Percentiles rank a stretch among this genome's conserved stretches.
Conservation (phyloP, 169 alveolate species). For the Plasmodium cynomolgi region DNA sequence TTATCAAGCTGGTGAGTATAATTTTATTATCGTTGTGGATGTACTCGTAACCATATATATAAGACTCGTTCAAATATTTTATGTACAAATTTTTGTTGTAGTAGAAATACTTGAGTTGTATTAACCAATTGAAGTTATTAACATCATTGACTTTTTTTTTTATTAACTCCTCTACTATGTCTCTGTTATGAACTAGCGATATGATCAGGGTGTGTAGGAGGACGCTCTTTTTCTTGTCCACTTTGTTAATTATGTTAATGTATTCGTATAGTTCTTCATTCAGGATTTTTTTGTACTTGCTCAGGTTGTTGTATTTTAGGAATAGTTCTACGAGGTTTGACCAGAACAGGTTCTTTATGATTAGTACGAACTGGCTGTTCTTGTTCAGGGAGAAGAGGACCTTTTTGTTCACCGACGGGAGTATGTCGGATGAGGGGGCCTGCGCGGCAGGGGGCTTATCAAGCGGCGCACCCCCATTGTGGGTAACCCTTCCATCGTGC, state of each 20-base stretch:
- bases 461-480: background rate
- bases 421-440: background rate
- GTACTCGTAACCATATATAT: conserved; percentile 98
- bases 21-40: conserved; percentile 96
- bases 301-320: conserved; percentile 56
- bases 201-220: conserved; percentile 67
- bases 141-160: conserved; percentile 54
- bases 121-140: conserved; percentile 69
- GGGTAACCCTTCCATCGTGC: background rate
- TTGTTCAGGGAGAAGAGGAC: conserved; percentile 34
- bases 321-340: conserved; percentile 51
- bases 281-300: conserved; percentile 45
- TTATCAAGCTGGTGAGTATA: conserved; percentile 98
- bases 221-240: conserved; percentile 65
- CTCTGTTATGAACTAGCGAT: conserved; percentile 72
- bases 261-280: conserved; percentile 72
- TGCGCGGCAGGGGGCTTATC: background rate
- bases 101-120: conserved; percentile 60
- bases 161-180: conserved; percentile 62
- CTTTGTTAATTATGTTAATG: conserved; percentile 53
- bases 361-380: conserved; percentile 68
- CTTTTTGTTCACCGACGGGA: conserved; percentile 25
- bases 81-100: conserved; percentile 65
- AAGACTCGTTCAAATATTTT: conserved; percentile 77
- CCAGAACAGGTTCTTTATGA: conserved; percentile 68